Evolutionary conservation across 306 rosid genomes (phyloP).

Genomic region (Pterocarpus macrocarpus): DNA sequence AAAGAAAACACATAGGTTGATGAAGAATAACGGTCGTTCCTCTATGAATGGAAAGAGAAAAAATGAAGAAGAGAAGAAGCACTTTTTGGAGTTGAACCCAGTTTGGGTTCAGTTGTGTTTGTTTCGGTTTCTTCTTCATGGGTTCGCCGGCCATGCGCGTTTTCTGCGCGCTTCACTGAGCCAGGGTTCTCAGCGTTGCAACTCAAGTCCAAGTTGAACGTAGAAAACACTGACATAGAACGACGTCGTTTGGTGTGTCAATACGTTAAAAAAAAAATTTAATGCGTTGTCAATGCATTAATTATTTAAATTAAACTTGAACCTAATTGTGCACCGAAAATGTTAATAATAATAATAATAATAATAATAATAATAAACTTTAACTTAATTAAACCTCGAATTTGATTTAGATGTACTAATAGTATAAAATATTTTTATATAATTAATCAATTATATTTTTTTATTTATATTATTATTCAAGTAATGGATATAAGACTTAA

Average conservation of each 20-base stretch:
- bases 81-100: constrained; percentile 87
- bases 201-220: background rate
- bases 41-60: background rate
- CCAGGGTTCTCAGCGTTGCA: constrained; percentile 42
- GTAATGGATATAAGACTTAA: too few species aligned
- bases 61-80: constrained; percentile 3
- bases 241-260: constrained; percentile 36
- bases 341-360: too few species aligned
- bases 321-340: too few species aligned
- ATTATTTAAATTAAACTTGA: too few species aligned
- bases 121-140: constrained; percentile 61
- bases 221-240: background rate
- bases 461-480: too few species aligned
- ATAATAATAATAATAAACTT: too few species aligned
- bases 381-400: too few species aligned
- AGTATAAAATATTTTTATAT: too few species aligned
- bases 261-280: too few species aligned
- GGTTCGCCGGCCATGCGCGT: constrained; percentile 56
- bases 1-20: constrained; percentile 5
- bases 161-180: constrained; percentile 1
- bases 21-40: background rate
- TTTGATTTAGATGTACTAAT: too few species aligned
- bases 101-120: constrained; percentile 71
- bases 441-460: too few species aligned
- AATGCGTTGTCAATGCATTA: too few species aligned